phyloP scores from a whole-genome alignment of 768 basidiomycete species.

The Pleurotus citrinopileatus region DNA sequence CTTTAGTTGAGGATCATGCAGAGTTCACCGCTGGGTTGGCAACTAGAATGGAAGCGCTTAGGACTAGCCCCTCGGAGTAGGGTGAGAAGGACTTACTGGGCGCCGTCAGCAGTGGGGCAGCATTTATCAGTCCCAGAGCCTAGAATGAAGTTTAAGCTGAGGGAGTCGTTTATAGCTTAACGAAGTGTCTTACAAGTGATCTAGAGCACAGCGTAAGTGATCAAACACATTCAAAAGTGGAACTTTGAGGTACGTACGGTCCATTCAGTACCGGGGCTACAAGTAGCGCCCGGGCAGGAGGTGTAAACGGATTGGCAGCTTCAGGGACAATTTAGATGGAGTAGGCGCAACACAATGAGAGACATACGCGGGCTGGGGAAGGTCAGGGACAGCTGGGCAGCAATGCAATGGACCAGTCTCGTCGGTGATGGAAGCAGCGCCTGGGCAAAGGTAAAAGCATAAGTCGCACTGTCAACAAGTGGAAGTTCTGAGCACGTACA shows the following conservation, averaged over 20 bases:
- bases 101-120: slow-evolving; percentile 4
- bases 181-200: not conserved
- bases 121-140: not conserved
- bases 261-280: slow-evolving; percentile 6
- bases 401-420: slow-evolving; percentile 2
- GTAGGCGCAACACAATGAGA: not conserved
- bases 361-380: not conserved
- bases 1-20: slow-evolving; percentile 2
- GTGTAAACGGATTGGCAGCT: slow-evolving; percentile 7
- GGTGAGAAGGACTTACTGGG: slow-evolving; percentile 1
- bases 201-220: not conserved
- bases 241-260: not conserved
- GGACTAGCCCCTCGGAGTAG: not conserved
- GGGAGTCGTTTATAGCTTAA: not conserved
- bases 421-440: not conserved
- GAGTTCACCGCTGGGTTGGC: slow-evolving; percentile 6
- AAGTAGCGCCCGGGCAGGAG: slow-evolving; percentile 3
- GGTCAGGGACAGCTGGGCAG: slow-evolving; percentile 3
- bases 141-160: not conserved
- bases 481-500: not conserved
- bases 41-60: not conserved
- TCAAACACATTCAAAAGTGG: not conserved
- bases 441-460: not conserved
- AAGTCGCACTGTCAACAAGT: not conserved
- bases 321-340: not conserved